Conservation (phyloP, 352 stramenopile species). For the Globisporangium ultimum region DNA sequence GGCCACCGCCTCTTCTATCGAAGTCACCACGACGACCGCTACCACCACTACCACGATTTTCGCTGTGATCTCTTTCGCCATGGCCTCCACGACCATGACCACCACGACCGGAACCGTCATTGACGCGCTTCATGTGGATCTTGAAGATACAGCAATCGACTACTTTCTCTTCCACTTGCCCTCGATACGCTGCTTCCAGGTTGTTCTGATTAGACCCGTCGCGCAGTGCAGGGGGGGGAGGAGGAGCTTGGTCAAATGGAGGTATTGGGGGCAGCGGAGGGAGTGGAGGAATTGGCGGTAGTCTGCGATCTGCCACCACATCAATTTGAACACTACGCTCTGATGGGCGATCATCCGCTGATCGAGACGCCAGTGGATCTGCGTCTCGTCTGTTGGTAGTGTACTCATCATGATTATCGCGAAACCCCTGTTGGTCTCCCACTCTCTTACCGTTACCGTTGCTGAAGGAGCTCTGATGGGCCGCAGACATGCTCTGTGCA, state of each 20-base stretch:
- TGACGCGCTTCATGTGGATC: slow-evolving; percentile 22
- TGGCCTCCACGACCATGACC: slow-evolving; percentile 17
- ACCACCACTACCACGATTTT: background rate
- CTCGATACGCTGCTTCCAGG: slow-evolving; percentile 19
- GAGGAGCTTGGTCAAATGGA: slow-evolving; percentile 1
- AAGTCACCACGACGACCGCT: slow-evolving; percentile 1
- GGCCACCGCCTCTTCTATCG: no score
- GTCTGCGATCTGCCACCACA: background rate
- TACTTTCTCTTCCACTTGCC: slow-evolving; percentile 21
- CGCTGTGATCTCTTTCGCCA: slow-evolving; percentile 16
- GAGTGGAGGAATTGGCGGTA: slow-evolving; percentile 15
- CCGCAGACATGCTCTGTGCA: slow-evolving; percentile 3
- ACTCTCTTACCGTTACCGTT: background rate
- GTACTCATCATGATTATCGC: no score
- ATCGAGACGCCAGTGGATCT: no score
- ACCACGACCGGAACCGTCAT: slow-evolving; percentile 4
- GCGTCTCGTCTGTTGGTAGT: no score
- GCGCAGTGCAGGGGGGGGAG: no score
- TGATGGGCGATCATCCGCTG: no score
- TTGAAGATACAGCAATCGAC: slow-evolving; percentile 40
- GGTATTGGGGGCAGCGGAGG: slow-evolving; percentile 6
- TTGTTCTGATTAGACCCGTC: background rate
- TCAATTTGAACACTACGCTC: no score
- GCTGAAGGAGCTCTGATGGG: slow-evolving; percentile 2
- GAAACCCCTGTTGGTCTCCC: no score